Evolutionary conservation across 371 early-diverging fungal species (phyloP), one percentile per base, ranked within the genome.

Genomic region (Lichtheimia corymbifera): DNA sequence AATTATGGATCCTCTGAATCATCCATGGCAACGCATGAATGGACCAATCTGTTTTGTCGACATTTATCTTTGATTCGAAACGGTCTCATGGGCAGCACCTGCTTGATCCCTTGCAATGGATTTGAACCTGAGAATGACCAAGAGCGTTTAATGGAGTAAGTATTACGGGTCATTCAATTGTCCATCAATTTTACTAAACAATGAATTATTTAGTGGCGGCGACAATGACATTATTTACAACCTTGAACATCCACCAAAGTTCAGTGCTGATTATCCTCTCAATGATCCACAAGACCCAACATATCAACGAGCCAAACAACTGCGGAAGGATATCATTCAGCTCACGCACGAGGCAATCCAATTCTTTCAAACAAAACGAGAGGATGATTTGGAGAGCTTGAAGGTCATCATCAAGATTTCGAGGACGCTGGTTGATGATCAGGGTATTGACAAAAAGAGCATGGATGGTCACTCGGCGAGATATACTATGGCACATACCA

Each of bases 381-480:
- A 90, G 56, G 91, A 93, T 62, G 92, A 94, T 66, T 83, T 91
- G 1, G 91, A 88, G 62, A 87, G 86, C 53, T 74, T 91, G 63
- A 91, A 90, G 64, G 72, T 83, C 15, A 59, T 90, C 40, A 73
- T 91, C 50, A 84, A 88, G 70, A 79, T 87, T 24, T 67, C 82
- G 1, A 76, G 82, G 17, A 61, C 77, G 0, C 88, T 72, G 59
- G 64, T 92, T 43, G 79, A 87, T 17, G 83, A 89, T 67, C 82
- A 88, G 15, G 94, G 94, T 40, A 71, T 83, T 4, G 88, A 89
- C 44, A 80, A 83, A 40, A 44, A 66, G 4, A 57, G 65, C 4
- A 84, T 82, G 49, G 85, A 86, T 11, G 68, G 62, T 40, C 62
- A 71, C 51, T 74, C 79, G 54, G 77, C 74, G 35, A 80, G 83